Evolutionary conservation across 1,284 basidiomycete genomes (phyloP), one percentile per base, ranked within the genome.

Genomic region (Irpex lacteus): DNA sequence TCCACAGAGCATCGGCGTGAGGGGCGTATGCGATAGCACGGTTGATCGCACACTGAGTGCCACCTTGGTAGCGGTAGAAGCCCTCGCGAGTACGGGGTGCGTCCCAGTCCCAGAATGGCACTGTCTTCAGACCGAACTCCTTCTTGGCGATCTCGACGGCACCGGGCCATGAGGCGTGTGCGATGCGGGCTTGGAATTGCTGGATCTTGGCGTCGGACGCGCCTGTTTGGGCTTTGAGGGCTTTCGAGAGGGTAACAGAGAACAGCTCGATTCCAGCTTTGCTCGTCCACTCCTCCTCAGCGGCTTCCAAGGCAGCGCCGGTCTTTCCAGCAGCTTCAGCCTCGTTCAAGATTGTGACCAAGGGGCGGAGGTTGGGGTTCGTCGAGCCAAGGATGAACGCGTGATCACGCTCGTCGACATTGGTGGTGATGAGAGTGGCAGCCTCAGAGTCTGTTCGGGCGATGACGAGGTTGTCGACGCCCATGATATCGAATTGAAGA

Each of bases 351-450:
- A 93, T 86, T 38, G 82, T 82, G 66, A 92, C 93, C 62, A 98
- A 84, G 15, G 95, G 86, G 19, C 70, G 71, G 21, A 86, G 77
- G 58, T 74, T 69, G 8, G 92, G 76, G 77, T 98, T 96, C 58
- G 96, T 97, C 63, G 86, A 87, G 54, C 97, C 97, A 40, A 98
- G 88, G 75, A 99, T 96, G 84, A 98, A 99, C 37, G 95, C 79
- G 73, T 99, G 97, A 81, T 99, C 97, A 49, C 97, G 91, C 71
- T 92, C 89, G 78, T 99, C 98, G 67, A 99, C 95, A 80, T 98
- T 98, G 72, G 94, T 91, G 60, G 96, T 94, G 81, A 99, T 94
- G 69, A 99, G 87, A 1, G 96, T 98, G 3, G 97, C 97, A 6
- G 97, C 96, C 78, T 98, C 89, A 8, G 89, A 90, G 75, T 92